Base-by-base conservation (phyloP, 2,329 filamentous ascomycete genomes). In the Alternaria arborescens region DNA sequence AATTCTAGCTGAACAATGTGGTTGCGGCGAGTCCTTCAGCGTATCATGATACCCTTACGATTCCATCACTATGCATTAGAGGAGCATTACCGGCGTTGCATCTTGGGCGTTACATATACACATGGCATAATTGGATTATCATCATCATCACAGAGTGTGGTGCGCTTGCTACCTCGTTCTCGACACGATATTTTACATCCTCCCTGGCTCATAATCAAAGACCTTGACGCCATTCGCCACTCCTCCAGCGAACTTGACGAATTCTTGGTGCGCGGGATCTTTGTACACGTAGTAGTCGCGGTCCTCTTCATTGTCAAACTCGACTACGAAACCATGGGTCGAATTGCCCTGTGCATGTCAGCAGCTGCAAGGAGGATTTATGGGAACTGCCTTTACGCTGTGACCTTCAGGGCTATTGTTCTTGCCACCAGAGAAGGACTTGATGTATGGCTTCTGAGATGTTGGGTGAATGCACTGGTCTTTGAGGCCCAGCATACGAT, bases 1-100 rank as follows among this genome's bases (percentile, higher is more conserved):
- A 43, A 4, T 30, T n/a, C 46, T 77, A 97, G 94, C 97, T 85
- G 94, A 97, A 77, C 87, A 96, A 84, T 98, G 94, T 73, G 94
- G 94, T 40, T 98, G 94, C 70, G 94, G 94, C 74, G 94, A 98
- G 82, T 97, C 93, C 1, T 98, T 98, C 78, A 97, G 81, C 71
- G 81, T 84, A 56, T 77, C 75, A 68, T 83, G 73, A 75, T 71
- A 67, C 64, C 61, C 65, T 52, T 61, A 55, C 48, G 43, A 53
- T 54, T 57, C 61, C n/a, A 62, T 58, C 44, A 42, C 51, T 66
- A 36, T 44, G 52, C 40, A 38, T 52, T 28, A 62, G 63, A 62
- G 44, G 65, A 75, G 68, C 78, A 79, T 76, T 62, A 66, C 51
- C 52, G 60, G 60, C 57, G 52, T 60, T 60, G 47, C 42, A 60